A percentile compares a stretch with the other conserved stretches of the same genome.
These are phyloP conservation scores for Aspergillus fumigatus DNA, from an alignment of 2,329 filamentous ascomycete species.

Conservation along the genomic window DNA sequence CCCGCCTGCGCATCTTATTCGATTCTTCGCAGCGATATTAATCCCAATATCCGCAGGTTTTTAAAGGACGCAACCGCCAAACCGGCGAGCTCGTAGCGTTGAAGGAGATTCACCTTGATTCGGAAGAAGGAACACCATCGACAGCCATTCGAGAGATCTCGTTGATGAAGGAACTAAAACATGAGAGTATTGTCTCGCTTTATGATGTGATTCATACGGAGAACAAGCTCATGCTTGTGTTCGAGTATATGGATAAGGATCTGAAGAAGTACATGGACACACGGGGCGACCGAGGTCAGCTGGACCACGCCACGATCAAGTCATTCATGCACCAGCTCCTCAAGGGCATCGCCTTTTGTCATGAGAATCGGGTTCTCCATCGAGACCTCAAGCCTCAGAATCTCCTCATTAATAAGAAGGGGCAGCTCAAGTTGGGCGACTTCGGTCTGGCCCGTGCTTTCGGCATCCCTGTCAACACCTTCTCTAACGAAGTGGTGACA, in stretches of 20 bases:
- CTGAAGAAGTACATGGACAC: constrained; percentile 99
- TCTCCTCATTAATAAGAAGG: constrained; percentile 87
- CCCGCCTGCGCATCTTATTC: not conserved
- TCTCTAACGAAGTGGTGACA: constrained; percentile 96
- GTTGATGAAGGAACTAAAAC: constrained; percentile 98
- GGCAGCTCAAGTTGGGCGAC: constrained; percentile 85
- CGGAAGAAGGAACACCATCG: constrained; percentile 93
- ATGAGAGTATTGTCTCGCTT: constrained; percentile 94
- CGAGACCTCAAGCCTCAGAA: constrained; percentile 96
- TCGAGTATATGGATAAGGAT: constrained; percentile 98
- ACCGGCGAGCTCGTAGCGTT: constrained; percentile 94
- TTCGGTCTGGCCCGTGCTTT: constrained; percentile 93
- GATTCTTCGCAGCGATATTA: constrained; percentile 8
- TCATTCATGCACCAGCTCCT: constrained; percentile 99
- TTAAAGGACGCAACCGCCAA: constrained; percentile 96
- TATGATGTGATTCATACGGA: constrained; percentile 99
- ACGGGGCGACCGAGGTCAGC: constrained; percentile 78
- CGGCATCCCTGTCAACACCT: constrained; percentile 95
- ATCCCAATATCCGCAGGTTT: constrained; percentile 60
- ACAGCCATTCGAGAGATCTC: constrained; percentile 98
- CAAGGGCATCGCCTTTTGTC: constrained; percentile 93
- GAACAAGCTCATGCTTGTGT: constrained; percentile 99
- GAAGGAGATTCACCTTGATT: constrained; percentile 98
- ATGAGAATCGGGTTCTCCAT: constrained; percentile 93
- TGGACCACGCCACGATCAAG: constrained; percentile 90